These are phyloP conservation scores for Beauveria asiatica DNA, from an alignment of 2,329 filamentous ascomycete genomes.

Conservation along the genomic window DNA sequence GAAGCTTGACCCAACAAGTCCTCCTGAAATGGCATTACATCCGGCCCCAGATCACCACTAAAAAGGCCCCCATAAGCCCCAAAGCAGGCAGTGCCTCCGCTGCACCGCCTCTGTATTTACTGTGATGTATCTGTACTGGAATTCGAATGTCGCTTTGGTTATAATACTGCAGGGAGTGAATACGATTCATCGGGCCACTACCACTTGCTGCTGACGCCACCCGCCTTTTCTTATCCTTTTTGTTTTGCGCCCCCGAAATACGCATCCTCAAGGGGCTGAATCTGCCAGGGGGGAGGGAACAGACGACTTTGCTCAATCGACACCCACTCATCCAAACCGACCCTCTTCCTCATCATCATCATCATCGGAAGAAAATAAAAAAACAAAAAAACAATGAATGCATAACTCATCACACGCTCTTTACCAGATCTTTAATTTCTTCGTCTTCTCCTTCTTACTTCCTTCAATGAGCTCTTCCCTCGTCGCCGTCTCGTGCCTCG, in stretches of 20 bases:
- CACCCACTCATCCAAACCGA: neutral
- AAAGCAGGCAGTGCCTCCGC: neutral
- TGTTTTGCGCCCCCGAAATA: neutral
- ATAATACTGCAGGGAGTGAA: neutral
- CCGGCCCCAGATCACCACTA: no score
- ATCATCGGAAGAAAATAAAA: neutral
- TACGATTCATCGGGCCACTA: neutral
- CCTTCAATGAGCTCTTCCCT: neutral
- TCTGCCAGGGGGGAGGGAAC: neutral
- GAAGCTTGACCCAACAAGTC: no score
- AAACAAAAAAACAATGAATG: neutral
- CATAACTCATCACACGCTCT: neutral
- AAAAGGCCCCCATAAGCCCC: neutral
- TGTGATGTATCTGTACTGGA: neutral
- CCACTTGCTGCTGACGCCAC: neutral
- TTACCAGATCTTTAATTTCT: neutral
- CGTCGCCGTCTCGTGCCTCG: neutral
- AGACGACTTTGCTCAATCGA: neutral
- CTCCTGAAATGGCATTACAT: no score
- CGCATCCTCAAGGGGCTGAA: neutral
- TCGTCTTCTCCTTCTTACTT: neutral
- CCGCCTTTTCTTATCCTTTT: neutral
- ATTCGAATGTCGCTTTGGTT: neutral
- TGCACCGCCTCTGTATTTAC: neutral
- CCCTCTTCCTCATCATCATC: neutral